Conservation (phyloP, 2,329 filamentous ascomycete species). For the Penicillium decumbens region DNA sequence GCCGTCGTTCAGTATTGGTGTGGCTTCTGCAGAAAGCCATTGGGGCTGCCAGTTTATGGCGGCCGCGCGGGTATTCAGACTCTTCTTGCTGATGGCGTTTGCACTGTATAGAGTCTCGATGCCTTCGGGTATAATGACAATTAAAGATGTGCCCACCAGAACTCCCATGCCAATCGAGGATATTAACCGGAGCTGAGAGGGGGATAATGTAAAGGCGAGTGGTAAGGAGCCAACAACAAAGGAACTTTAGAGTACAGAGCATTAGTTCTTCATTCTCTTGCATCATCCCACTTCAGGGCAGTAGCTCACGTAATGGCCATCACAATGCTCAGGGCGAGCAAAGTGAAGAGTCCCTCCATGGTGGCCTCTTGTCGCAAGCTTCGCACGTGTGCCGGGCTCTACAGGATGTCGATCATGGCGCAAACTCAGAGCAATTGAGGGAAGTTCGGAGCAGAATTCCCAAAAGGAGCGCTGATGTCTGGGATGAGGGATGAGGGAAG, state of each 20-base stretch:
- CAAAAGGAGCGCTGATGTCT: neutral
- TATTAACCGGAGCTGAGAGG: slow-evolving; percentile 80
- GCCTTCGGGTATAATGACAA: slow-evolving; percentile 96
- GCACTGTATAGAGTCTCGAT: slow-evolving; percentile 79
- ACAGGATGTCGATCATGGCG: slow-evolving; percentile 29
- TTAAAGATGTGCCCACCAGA: slow-evolving; percentile 87
- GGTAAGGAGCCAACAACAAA: slow-evolving; percentile 90
- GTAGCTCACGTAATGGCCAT: slow-evolving; percentile 59
- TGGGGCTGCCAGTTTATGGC: slow-evolving; percentile 30
- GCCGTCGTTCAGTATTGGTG: slow-evolving; percentile 3
- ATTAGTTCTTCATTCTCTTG: slow-evolving; percentile 4
- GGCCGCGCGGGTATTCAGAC: slow-evolving; percentile 27
- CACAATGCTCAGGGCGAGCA: slow-evolving; percentile 60
- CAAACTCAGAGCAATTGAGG: slow-evolving; percentile 5
- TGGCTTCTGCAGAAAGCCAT: slow-evolving; percentile 16
- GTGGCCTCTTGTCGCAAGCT: slow-evolving; percentile 36
- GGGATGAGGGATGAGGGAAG: slow-evolving; percentile 10
- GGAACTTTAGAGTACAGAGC: slow-evolving; percentile 57
- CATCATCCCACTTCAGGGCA: neutral
- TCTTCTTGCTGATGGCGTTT: slow-evolving; percentile 32
- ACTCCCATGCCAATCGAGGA: slow-evolving; percentile 92
- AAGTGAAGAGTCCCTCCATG: slow-evolving; percentile 61
- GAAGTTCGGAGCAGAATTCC: neutral
- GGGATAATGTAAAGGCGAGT: slow-evolving; percentile 79
- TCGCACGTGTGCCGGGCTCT: slow-evolving; percentile 22